These are phyloP conservation scores for Barnettozyma sucrosica DNA, from an alignment of 805 yeast genomes.

Conservation along the genomic window DNA sequence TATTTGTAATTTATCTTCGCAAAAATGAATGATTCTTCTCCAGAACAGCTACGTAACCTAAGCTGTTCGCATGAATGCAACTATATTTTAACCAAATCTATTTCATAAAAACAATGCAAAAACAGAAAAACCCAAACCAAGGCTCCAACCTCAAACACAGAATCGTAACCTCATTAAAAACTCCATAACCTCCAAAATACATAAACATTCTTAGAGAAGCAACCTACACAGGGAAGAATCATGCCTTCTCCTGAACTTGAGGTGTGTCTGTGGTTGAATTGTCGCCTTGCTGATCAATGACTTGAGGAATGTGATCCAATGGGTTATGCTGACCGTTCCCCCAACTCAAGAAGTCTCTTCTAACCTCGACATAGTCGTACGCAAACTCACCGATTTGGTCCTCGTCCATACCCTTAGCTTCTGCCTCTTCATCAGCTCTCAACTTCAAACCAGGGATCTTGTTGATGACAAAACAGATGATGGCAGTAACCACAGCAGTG, in stretches of 20 bases:
- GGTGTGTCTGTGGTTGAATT: conserved; percentile 6
- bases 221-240: not conserved
- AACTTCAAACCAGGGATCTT: conserved; percentile 76
- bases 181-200: not conserved
- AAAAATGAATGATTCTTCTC: no score
- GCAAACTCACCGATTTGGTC: conserved; percentile 98
- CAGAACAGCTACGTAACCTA: no score
- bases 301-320: conserved; percentile 12
- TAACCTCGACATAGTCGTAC: conserved; percentile 95
- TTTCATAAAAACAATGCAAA: not conserved
- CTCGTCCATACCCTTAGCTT: conserved; percentile 87
- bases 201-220: not conserved
- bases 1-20: no score
- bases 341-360: conserved; percentile 75
- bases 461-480: conserved; percentile 69
- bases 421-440: conserved; percentile 80
- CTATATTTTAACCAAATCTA: not conserved
- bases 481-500: conserved; percentile 66
- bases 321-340: conserved; percentile 22
- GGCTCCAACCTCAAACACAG: not conserved
- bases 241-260: conserved; percentile 3
- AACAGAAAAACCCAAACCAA: not conserved
- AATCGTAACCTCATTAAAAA: not conserved
- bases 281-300: conserved; percentile 6
- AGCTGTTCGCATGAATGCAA: no score